Evolutionary conservation across 148 eudicot genomes (phyloP).

Genomic region (Linanthus parryae): DNA sequence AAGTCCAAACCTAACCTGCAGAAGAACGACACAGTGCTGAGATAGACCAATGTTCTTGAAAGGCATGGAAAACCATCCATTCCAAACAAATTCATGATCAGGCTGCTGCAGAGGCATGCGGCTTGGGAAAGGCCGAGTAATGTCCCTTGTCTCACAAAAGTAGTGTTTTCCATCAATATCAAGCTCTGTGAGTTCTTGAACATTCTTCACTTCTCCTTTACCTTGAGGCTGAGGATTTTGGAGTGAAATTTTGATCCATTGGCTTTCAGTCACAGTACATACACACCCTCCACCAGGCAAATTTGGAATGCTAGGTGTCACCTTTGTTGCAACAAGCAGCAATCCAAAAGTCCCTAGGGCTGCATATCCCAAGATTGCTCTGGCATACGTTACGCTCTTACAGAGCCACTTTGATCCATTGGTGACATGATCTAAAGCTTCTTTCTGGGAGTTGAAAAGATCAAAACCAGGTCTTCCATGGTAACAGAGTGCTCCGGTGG

Average conservation of each 20-base stretch:
- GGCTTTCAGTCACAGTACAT: slow-evolving; percentile 79
- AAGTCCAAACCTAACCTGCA: slow-evolving; percentile 87
- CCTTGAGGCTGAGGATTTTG: slow-evolving; percentile 87
- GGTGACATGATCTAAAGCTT: slow-evolving; percentile 76
- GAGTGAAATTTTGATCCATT: slow-evolving; percentile 84
- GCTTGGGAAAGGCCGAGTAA: slow-evolving; percentile 93
- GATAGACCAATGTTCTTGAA: slow-evolving; percentile 83
- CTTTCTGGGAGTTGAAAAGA: slow-evolving; percentile 73
- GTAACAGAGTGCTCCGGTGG: slow-evolving; percentile 78
- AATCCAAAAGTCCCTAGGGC: slow-evolving; percentile 74
- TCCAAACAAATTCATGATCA: slow-evolving; percentile 97
- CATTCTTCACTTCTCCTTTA: slow-evolving; percentile 79
- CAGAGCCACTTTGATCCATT: slow-evolving; percentile 76
- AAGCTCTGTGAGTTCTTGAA: slow-evolving; percentile 72
- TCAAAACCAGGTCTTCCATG: slow-evolving; percentile 61
- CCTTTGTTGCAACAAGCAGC: slow-evolving; percentile 83
- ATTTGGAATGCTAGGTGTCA: slow-evolving; percentile 62
- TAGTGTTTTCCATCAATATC: slow-evolving; percentile 95
- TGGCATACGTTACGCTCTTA: slow-evolving; percentile 58
- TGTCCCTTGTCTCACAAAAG: slow-evolving; percentile 88
- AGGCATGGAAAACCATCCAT: slow-evolving; percentile 75
- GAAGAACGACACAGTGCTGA: slow-evolving; percentile 78
- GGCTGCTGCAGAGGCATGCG: slow-evolving; percentile 68
- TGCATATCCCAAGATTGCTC: slow-evolving; percentile 87
- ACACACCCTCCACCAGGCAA: slow-evolving; percentile 90